phyloP scores from a whole-genome alignment of 192 early-diverging fungal genomes.

The Gigaspora rosea region DNA sequence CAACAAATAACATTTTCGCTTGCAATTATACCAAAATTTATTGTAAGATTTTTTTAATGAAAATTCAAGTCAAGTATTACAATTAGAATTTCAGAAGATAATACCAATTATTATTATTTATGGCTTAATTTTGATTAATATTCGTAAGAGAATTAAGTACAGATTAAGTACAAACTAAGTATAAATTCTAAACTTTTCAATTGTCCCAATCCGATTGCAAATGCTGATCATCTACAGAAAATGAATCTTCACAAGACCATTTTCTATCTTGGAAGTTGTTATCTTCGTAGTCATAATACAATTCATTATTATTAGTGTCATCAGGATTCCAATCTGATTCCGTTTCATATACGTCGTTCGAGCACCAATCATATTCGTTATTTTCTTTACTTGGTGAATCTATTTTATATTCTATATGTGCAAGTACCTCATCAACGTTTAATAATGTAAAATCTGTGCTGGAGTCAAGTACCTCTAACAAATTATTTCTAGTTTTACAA shows the following conservation, averaged over 20 bases:
- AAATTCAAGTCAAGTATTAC: too few species aligned
- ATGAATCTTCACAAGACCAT: neutral
- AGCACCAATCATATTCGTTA: slow-evolving; percentile 15
- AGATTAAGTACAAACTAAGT: too few species aligned
- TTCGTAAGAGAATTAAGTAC: too few species aligned
- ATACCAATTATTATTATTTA: too few species aligned
- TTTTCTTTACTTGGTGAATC: neutral
- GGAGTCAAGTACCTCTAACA: slow-evolving; percentile 1
- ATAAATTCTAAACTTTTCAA: too few species aligned
- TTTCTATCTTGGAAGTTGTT: neutral
- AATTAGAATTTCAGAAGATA: too few species aligned
- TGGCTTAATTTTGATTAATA: too few species aligned
- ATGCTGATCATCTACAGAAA: neutral
- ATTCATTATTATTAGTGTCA: neutral
- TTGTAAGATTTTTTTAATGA: too few species aligned
- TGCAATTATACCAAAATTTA: too few species aligned
- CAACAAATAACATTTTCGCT: too few species aligned
- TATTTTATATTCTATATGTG: slow-evolving; percentile 15
- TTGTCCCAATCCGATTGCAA: too few species aligned
- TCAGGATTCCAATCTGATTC: neutral
- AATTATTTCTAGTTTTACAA: slow-evolving; percentile 8
- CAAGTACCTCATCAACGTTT: neutral
- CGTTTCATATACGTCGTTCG: neutral
- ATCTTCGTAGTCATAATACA: neutral
- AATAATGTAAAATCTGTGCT: slow-evolving; percentile 20